Evolutionary conservation across 768 basidiomycete species (phyloP).

Genomic region (Mycena latifolia): DNA sequence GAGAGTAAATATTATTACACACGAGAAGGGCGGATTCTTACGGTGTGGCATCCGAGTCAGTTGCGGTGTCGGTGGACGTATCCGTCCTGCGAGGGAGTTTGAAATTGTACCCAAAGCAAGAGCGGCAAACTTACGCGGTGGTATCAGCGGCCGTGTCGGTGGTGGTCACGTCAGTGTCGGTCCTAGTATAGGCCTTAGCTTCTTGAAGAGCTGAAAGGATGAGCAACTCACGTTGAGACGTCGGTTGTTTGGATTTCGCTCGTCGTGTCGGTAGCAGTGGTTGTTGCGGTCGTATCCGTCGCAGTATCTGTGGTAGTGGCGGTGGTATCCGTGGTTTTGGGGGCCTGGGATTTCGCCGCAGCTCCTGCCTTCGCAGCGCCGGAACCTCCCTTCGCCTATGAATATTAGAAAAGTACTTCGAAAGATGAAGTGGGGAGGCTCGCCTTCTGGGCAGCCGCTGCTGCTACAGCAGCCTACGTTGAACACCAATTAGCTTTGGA

Average conservation of each 20-base stretch:
- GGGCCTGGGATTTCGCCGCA: conserved; percentile 20
- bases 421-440: not conserved
- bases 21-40: not conserved
- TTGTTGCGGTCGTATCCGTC: not conserved
- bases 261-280: not conserved
- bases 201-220: not conserved
- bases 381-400: not conserved
- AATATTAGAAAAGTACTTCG: not conserved
- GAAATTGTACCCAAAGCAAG: too few relatives aligned
- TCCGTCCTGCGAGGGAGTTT: too few relatives aligned
- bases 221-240: not conserved
- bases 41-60: not conserved
- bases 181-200: not conserved
- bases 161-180: conserved; percentile 13
- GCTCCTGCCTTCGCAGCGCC: conserved; percentile 29
- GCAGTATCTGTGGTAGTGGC: conserved; percentile 11
- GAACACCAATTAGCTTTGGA: not conserved
- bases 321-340: not conserved
- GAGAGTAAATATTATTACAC: not conserved
- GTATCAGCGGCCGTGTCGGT: conserved; percentile 10
- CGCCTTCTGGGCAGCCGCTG: too few relatives aligned
- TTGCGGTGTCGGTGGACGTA: too few relatives aligned
- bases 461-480: not conserved
- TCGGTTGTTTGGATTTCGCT: conserved; percentile 3
- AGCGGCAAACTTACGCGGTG: too few relatives aligned